phyloP scores from a whole-genome alignment of 805 yeast species.

The Kodamaea hsintzibuensis region DNA sequence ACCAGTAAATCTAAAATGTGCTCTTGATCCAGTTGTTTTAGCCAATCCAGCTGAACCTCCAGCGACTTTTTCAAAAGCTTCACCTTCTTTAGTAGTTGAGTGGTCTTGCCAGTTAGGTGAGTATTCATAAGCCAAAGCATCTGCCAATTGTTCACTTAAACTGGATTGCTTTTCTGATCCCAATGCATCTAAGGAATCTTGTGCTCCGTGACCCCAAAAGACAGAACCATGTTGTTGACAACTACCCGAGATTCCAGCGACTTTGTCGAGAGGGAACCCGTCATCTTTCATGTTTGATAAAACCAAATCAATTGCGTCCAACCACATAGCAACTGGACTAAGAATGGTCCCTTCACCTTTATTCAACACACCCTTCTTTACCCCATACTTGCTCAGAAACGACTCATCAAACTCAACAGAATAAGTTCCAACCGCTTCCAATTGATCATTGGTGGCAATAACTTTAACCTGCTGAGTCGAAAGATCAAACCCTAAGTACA shows the following conservation, averaged over 20 bases:
- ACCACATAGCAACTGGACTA: constrained; percentile 89
- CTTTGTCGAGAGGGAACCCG: constrained; percentile 56
- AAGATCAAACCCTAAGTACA: constrained; percentile 74
- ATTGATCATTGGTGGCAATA: constrained; percentile 56
- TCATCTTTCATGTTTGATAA: constrained; percentile 51
- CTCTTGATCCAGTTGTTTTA: constrained; percentile 75
- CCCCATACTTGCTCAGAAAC: constrained; percentile 54
- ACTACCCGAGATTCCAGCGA: constrained; percentile 75
- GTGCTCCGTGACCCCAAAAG: constrained; percentile 63
- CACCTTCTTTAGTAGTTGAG: constrained; percentile 71
- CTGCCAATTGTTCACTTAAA: constrained; percentile 48
- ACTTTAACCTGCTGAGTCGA: constrained; percentile 89
- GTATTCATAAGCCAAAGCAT: constrained; percentile 58
- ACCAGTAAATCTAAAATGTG: constrained; percentile 89
- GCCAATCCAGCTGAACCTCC: constrained; percentile 67
- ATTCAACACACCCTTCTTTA: constrained; percentile 71
- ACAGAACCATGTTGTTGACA: constrained; percentile 94
- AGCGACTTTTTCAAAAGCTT: constrained; percentile 55
- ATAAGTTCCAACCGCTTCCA: constrained; percentile 57
- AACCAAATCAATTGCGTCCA: constrained; percentile 74
- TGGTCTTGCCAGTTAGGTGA: constrained; percentile 98
- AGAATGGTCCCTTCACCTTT: constrained; percentile 59
- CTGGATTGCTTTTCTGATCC: constrained; percentile 8
- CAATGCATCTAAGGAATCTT: constrained; percentile 32
- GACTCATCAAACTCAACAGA: constrained; percentile 73